Evolutionary conservation across 805 yeast genomes (phyloP).

Genomic region (Candida wancherniae): DNA sequence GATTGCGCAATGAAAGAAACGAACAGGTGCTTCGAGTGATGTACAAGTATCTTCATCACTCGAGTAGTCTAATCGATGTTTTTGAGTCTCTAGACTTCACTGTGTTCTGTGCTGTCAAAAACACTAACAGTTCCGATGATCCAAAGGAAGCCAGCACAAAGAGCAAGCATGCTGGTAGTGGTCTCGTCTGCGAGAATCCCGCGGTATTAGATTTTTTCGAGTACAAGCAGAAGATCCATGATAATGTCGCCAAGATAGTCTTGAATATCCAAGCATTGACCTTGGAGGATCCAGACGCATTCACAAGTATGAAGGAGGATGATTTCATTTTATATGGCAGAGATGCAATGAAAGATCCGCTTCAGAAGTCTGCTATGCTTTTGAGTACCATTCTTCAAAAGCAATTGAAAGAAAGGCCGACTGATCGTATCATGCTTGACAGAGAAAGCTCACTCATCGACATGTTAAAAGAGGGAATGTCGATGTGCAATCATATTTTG

Average conservation of each 20-base stretch:
- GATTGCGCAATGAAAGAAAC: conserved; percentile 40
- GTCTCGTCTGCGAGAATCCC: conserved; percentile 44
- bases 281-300: conserved; percentile 69
- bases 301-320: conserved; percentile 56
- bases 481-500: conserved; percentile 31
- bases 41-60: conserved; percentile 48
- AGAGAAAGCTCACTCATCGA: conserved; percentile 37
- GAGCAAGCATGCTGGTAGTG: conserved; percentile 9
- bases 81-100: conserved; percentile 61
- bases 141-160: conserved; percentile 6
- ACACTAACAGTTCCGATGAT: conserved; percentile 10
- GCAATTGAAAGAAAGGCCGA: conserved; percentile 37
- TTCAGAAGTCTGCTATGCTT: conserved; percentile 47
- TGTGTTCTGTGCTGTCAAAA: conserved; percentile 42
- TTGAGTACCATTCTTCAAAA: conserved; percentile 44
- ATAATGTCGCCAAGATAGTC: conserved; percentile 50
- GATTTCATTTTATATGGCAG: conserved; percentile 41
- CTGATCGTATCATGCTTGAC: conserved; percentile 33
- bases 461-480: conserved; percentile 33
- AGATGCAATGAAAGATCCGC: conserved; percentile 33
- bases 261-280: conserved; percentile 69
- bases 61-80: conserved; percentile 46
- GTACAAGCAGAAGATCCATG: conserved; percentile 68
- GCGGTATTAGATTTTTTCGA: conserved; percentile 66
- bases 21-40: conserved; percentile 48